phyloP scores from a whole-genome alignment of 441 rosid species.

The Erodium texanum region DNA sequence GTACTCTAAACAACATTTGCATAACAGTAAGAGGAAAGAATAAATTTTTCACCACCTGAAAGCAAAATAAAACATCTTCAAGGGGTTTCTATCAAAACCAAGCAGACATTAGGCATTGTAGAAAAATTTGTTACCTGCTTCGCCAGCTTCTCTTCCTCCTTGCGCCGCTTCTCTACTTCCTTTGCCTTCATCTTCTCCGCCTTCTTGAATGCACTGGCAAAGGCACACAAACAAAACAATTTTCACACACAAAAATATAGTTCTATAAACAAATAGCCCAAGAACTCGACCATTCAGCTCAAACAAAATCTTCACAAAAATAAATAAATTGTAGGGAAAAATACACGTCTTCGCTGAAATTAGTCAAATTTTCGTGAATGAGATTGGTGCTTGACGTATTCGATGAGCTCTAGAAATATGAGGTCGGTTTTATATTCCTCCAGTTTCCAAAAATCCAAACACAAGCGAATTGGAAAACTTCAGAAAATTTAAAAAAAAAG shows the following conservation, averaged over 20 bases:
- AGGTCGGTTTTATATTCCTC: too few relatives aligned
- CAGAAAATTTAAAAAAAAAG: too few relatives aligned
- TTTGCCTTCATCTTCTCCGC: not conserved
- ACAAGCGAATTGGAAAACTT: not conserved
- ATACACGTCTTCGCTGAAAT: not conserved
- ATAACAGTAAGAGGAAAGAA: too few relatives aligned
- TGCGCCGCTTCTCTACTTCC: not conserved
- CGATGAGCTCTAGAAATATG: not conserved
- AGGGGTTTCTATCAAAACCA: too few relatives aligned
- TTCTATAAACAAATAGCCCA: not conserved
- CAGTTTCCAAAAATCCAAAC: too few relatives aligned
- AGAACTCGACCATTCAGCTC: too few relatives aligned
- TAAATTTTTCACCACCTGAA: too few relatives aligned
- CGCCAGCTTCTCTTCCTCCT: not conserved
- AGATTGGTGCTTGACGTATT: not conserved
- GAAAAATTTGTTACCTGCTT: not conserved
- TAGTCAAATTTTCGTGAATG: not conserved
- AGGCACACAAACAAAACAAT: too few relatives aligned
- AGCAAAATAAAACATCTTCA: too few relatives aligned
- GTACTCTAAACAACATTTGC: too few relatives aligned
- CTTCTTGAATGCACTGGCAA: not conserved
- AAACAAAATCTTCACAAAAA: too few relatives aligned
- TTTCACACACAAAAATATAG: not conserved
- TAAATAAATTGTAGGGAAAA: not conserved
- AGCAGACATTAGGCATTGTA: too few relatives aligned